phyloP scores from a whole-genome alignment of 1,139 yeast genomes.

The Sugiyamaella japonica region DNA sequence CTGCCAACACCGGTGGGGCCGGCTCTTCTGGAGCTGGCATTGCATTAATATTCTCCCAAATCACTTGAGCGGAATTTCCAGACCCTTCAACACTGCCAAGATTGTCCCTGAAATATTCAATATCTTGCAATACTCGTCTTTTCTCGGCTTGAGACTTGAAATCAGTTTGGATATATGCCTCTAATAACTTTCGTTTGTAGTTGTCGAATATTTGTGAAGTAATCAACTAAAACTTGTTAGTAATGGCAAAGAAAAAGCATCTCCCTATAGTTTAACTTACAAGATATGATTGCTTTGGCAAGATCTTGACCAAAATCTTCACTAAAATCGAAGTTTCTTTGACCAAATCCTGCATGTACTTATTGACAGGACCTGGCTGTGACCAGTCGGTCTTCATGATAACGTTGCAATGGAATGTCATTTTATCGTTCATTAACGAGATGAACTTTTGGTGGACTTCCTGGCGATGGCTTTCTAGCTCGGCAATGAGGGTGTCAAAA shows the following conservation, averaged over 20 bases:
- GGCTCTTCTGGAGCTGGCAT: slow-evolving; percentile 37
- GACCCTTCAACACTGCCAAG: slow-evolving; percentile 61
- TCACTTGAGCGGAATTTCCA: slow-evolving; percentile 62
- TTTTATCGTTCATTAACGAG: slow-evolving; percentile 68
- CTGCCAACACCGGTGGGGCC: not conserved
- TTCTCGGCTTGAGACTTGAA: slow-evolving; percentile 42
- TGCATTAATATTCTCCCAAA: slow-evolving; percentile 64
- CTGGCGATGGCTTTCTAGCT: slow-evolving; percentile 59
- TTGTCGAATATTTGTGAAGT: slow-evolving; percentile 51
- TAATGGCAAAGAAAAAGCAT: not conserved
- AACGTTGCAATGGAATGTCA: slow-evolving; percentile 50
- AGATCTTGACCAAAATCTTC: slow-evolving; percentile 58
- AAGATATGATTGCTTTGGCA: slow-evolving; percentile 53
- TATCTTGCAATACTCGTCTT: slow-evolving; percentile 53
- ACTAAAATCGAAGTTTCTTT: slow-evolving; percentile 66
- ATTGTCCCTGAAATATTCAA: slow-evolving; percentile 64
- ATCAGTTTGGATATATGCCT: slow-evolving; percentile 54
- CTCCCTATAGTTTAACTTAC: slow-evolving; percentile 18
- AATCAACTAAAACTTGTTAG: slow-evolving; percentile 27
- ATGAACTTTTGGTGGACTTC: slow-evolving; percentile 68
- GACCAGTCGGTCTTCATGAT: slow-evolving; percentile 55
- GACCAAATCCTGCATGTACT: slow-evolving; percentile 65
- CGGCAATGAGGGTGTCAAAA: slow-evolving; percentile 40
- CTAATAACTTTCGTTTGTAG: slow-evolving; percentile 58
- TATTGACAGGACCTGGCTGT: slow-evolving; percentile 48